phyloP scores from a whole-genome alignment of 768 basidiomycete genomes.

The Lactarius psammicola region DNA sequence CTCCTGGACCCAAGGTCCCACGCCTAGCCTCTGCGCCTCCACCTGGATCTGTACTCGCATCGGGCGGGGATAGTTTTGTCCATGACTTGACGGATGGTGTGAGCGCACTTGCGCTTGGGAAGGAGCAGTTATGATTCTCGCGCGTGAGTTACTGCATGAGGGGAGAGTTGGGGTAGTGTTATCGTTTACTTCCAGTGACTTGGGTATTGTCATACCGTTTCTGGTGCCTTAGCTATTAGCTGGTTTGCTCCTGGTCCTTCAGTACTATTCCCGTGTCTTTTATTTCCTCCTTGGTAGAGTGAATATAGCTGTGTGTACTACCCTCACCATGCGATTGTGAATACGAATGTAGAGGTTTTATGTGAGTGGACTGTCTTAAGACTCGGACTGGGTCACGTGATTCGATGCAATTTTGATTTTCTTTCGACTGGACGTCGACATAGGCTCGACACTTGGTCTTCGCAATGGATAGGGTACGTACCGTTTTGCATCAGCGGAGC shows the following conservation, averaged over 20 bases:
- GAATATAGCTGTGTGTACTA: slow-evolving; percentile 28
- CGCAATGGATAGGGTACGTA: neutral
- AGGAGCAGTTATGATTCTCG: slow-evolving; percentile 44
- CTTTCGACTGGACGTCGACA: no score
- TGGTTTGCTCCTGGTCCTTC: slow-evolving; percentile 6
- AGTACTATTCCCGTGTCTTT: slow-evolving; percentile 18
- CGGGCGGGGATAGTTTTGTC: slow-evolving; percentile 63
- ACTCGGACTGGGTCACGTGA: no score
- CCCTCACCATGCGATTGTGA: neutral
- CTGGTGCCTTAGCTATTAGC: neutral
- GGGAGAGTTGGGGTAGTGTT: slow-evolving; percentile 59
- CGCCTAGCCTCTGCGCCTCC: slow-evolving; percentile 13
- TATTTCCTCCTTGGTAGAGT: slow-evolving; percentile 14
- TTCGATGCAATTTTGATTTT: no score
- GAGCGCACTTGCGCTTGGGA: slow-evolving; percentile 46
- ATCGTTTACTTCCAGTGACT: slow-evolving; percentile 48
- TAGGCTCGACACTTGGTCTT: no score
- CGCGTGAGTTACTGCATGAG: slow-evolving; percentile 44
- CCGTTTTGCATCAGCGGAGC: neutral
- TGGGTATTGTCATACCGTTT: slow-evolving; percentile 32
- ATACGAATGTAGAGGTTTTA: neutral
- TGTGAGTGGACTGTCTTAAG: no score
- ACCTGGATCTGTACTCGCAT: neutral
- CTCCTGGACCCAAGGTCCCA: slow-evolving; percentile 2
- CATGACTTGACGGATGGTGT: slow-evolving; percentile 77